Conservation (phyloP, 2,329 filamentous ascomycete species). For the Thelonectria olida region DNA sequence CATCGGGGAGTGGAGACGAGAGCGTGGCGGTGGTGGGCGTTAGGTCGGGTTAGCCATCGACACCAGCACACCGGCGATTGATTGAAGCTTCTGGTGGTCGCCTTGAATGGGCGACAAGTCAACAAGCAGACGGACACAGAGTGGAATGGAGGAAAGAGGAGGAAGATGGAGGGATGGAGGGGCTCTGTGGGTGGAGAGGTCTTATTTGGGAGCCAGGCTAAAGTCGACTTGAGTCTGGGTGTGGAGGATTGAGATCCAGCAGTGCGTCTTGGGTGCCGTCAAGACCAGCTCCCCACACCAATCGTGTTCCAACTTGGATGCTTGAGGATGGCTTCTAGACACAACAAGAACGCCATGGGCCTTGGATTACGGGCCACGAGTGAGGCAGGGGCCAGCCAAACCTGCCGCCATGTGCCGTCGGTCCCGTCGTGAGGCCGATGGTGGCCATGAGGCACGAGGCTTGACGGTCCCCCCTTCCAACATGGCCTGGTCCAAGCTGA, state of each 20-base stretch:
- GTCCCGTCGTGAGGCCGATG: conserved; percentile 30
- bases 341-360: conserved; percentile 6
- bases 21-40: conserved; percentile 38
- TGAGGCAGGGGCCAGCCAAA: conserved; percentile 11
- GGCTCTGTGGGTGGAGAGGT: conserved; percentile 42
- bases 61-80: conserved; percentile 41
- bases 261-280: conserved; percentile 32
- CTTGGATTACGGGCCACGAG: conserved; percentile 30
- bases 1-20: conserved; percentile 39
- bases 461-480: conserved; percentile 18
- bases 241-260: conserved; percentile 39
- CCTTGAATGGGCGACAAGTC: conserved; percentile 36
- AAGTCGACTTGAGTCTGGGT: conserved; percentile 35
- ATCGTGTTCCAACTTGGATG: conserved; percentile 31
- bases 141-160: conserved; percentile 31
- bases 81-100: conserved; percentile 40
- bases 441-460: conserved; percentile 10
- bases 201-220: conserved; percentile 42
- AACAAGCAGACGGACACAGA: conserved; percentile 33
- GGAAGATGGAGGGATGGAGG: conserved; percentile 42
- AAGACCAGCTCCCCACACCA: conserved; percentile 41
- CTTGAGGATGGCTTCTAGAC: conserved; percentile 12
- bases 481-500: conserved; percentile 17
- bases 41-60: conserved; percentile 39
- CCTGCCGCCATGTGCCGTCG: conserved; percentile 34